Conservation (phyloP, 129 eudicot genomes). For the Lactuca saligna region DNA sequence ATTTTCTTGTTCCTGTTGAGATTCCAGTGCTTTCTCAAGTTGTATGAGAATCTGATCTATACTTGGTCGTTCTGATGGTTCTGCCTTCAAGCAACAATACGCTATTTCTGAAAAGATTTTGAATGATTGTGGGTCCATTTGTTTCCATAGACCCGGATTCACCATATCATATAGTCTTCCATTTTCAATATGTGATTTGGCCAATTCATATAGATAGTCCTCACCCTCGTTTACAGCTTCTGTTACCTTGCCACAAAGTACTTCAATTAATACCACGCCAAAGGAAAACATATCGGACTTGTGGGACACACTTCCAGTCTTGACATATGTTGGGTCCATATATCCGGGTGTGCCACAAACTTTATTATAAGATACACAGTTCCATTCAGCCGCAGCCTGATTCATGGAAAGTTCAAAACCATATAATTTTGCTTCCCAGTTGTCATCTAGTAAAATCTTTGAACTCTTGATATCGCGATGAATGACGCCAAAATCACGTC, state of each 20-base stretch:
- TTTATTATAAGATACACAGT: no score
- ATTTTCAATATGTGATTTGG: neutral
- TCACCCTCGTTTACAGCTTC: neutral
- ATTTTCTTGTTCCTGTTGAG: neutral
- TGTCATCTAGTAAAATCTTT: conserved; percentile 8
- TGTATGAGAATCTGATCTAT: neutral
- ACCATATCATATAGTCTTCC: neutral
- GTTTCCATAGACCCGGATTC: neutral
- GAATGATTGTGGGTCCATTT: conserved; percentile 13
- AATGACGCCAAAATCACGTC: neutral
- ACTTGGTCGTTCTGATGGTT: neutral
- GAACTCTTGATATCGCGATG: neutral
- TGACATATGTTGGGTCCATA: neutral
- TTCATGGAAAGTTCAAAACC: conserved; percentile 12
- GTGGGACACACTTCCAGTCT: neutral
- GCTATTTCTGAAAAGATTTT: conserved; percentile 6
- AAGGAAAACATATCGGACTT: conserved; percentile 11
- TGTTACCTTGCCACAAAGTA: neutral
- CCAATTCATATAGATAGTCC: neutral
- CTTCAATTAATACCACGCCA: neutral
- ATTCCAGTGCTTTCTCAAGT: neutral
- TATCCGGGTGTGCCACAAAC: neutral
- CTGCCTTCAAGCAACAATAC: neutral
- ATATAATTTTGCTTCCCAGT: conserved; percentile 15
- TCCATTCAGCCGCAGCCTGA: no score